Base-by-base conservation (phyloP, 352 stramenopile genomes). In the Globisporangium carolinianum region DNA sequence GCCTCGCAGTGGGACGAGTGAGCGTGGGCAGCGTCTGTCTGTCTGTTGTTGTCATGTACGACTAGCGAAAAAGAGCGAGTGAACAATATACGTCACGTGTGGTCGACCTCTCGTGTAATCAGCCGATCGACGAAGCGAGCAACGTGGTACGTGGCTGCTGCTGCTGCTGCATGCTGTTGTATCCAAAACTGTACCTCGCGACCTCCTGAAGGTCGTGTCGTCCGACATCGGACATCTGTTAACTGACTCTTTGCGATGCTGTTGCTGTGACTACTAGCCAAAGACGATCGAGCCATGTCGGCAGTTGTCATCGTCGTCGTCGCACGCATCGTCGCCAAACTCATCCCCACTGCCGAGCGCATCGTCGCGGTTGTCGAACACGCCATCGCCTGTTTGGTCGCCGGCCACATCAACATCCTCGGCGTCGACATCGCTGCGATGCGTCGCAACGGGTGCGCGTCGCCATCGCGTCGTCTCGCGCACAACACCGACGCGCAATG, bases 231-330 rank as follows among this genome's bases (percentile, higher is more conserved):
- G 24, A 32, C 24, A 32, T 32, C 24, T 32, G 24, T 32, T 32
- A 32, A 32, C 24, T 32, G 24, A 32, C 24, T 32, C 24, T 32
- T 32, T 43, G 39, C 11, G 39, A 43, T 43, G 3, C 39, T 43
- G 11, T 12, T 43, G 39, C 3, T 43, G 11, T 43, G 11, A 14
- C 39, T 8, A 38, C 55, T 76, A 80, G 8, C 72, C 72, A 39
- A 79, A 81, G 35, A 79, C 62, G 12, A 79, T 76, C 18, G 68
- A 72, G 4, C 51, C 52, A 11, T 53, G 59, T 39, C 58, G 65
- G 12, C 38, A 58, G 39, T 72, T 53, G 35, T 66, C 53, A 5
- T 65, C 47, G 15, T 55, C 53, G 12, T 49, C 51, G 39, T 54
- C 58, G 58, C 51, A 35, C 38, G 59, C 52, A 35, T 47, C 24